Evolutionary conservation across 768 basidiomycete genomes (phyloP).

Genomic region (Leucosporidium creatinivorum): DNA sequence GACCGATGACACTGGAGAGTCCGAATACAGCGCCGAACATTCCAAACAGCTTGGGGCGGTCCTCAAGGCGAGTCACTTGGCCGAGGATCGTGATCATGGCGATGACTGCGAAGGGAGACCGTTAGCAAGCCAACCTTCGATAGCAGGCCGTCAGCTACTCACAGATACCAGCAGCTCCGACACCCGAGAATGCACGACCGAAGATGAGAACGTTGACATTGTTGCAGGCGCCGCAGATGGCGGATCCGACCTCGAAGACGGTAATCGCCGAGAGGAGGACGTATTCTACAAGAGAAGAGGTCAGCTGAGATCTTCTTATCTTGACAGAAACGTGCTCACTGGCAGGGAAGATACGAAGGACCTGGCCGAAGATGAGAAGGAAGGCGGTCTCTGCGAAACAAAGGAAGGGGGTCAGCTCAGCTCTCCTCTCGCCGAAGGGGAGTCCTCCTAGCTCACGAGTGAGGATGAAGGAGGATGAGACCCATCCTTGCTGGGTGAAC

Average conservation of each 20-base stretch:
- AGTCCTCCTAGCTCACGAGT: neutral
- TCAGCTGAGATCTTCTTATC: neutral
- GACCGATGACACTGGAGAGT: neutral
- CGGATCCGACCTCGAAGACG: constrained; percentile 48
- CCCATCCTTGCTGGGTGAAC: constrained; percentile 39
- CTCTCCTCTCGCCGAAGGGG: neutral
- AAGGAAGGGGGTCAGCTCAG: neutral
- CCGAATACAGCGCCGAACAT: constrained; percentile 45
- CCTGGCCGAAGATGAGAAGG: constrained; percentile 40
- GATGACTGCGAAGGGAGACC: constrained; percentile 13
- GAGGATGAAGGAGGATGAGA: constrained; percentile 36
- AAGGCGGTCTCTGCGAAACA: constrained; percentile 29
- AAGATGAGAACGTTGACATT: constrained; percentile 42
- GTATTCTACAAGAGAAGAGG: neutral
- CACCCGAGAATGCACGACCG: constrained; percentile 49
- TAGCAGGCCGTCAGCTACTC: neutral
- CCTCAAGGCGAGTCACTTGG: constrained; percentile 33
- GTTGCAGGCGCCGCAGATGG: constrained; percentile 45
- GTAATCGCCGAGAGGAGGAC: constrained; percentile 11
- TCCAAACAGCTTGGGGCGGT: constrained; percentile 43
- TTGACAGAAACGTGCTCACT: constrained; percentile 29
- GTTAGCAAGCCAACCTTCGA: neutral
- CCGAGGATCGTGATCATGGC: constrained; percentile 36
- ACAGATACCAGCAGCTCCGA: constrained; percentile 41
- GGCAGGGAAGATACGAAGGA: constrained; percentile 40